Percentiles rank a stretch among this genome's conserved stretches.
phyloP scores from a whole-genome alignment of 2,329 filamentous ascomycete genomes.

The Tolypocladium sp. region DNA sequence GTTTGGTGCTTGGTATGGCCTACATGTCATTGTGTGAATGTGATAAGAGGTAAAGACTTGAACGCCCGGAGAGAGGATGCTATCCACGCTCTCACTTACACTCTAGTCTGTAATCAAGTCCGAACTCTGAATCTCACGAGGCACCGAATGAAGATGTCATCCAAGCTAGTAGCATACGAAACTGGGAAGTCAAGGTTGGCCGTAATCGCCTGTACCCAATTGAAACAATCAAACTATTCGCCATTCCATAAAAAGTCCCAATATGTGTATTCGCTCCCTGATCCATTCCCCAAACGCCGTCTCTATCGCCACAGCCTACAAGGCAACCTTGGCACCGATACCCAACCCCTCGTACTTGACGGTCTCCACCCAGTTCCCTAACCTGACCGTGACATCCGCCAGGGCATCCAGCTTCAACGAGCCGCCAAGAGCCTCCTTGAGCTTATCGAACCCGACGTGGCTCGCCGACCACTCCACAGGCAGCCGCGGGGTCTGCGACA shows the following conservation, averaged over 20 bases:
- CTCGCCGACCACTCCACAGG: slow-evolving; percentile 75
- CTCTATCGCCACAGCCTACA: slow-evolving; percentile 10
- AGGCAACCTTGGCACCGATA: slow-evolving; percentile 52
- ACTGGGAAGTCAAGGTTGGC: not conserved
- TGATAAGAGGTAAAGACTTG: not conserved
- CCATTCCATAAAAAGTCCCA: not conserved
- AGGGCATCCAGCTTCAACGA: slow-evolving; percentile 67
- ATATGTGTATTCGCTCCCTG: not conserved
- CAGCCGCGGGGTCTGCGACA: slow-evolving; percentile 62
- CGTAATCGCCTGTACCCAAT: not conserved
- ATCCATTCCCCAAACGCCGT: not conserved
- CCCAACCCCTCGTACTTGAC: slow-evolving; percentile 63
- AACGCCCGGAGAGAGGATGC: too few species aligned
- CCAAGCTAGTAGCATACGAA: too few species aligned
- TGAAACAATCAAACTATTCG: not conserved
- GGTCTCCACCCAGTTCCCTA: slow-evolving; percentile 66
- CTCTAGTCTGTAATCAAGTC: too few species aligned
- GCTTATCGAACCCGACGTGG: slow-evolving; percentile 72
- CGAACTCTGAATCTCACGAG: not conserved
- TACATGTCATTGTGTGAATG: not conserved
- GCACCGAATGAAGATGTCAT: not conserved
- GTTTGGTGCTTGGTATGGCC: not conserved
- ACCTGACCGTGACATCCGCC: slow-evolving; percentile 63
- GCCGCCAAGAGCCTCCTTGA: slow-evolving; percentile 73
- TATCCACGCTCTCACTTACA: not conserved